These are phyloP conservation scores for Arthroderma uncinatum DNA, from an alignment of 2,329 filamentous ascomycete genomes.

Conservation along the genomic window DNA sequence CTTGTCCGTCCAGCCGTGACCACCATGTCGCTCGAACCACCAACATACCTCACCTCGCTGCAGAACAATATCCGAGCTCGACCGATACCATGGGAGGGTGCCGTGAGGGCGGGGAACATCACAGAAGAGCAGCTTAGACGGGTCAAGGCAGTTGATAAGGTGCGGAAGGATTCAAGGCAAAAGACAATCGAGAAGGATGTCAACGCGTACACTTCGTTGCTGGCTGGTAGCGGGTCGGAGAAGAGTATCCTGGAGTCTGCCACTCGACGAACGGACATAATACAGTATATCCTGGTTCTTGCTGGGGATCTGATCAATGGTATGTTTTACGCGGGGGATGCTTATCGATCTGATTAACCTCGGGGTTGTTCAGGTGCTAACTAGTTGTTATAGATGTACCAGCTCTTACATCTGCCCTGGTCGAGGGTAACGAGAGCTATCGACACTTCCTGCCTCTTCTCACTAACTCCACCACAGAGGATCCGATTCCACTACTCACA, in stretches of 20 bases:
- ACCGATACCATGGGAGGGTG: constrained; percentile 95
- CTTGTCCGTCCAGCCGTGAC: background rate
- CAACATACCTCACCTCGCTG: constrained; percentile 74
- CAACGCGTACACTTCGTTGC: constrained; percentile 65
- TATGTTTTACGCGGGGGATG: constrained; percentile 33
- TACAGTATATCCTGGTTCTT: constrained; percentile 89
- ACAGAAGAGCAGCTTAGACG: constrained; percentile 88
- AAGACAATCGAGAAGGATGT: constrained; percentile 71
- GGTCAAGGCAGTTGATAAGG: constrained; percentile 94
- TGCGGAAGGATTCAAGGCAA: constrained; percentile 79
- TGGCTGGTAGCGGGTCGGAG: constrained; percentile 57
- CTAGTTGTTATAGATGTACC: constrained; percentile 54
- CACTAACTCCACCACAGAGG: constrained; percentile 70
- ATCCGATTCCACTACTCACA: constrained; percentile 78
- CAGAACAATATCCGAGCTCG: constrained; percentile 95
- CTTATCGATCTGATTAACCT: background rate
- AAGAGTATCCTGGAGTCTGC: constrained; percentile 76
- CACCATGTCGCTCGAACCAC: constrained; percentile 86
- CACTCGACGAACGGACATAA: constrained; percentile 73
- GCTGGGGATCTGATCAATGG: constrained; percentile 77
- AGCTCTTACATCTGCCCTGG: constrained; percentile 61
- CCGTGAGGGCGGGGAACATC: constrained; percentile 83
- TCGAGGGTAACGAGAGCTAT: constrained; percentile 58
- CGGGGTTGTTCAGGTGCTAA: background rate
- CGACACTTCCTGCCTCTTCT: constrained; percentile 76